These are phyloP conservation scores for Thraustotheca clavata DNA, from an alignment of 352 stramenopile species.

Conservation along the genomic window DNA sequence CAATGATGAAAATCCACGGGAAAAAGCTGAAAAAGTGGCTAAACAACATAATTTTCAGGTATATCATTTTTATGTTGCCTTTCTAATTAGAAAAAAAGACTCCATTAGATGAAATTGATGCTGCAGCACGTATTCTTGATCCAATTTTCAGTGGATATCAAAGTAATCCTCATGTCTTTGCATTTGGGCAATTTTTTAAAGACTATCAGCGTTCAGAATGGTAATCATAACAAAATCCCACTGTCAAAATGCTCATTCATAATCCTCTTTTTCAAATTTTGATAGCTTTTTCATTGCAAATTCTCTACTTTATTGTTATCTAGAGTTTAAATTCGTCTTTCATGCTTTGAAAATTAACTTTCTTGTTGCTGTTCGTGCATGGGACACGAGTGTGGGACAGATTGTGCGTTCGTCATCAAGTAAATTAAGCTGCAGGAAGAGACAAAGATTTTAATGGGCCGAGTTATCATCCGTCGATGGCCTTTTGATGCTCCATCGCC, in stretches of 20 bases:
- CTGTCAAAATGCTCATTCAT: not conserved
- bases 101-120: conserved; percentile 93
- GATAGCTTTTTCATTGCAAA: not conserved
- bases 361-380: too few species aligned
- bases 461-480: not conserved
- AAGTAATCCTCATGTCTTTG: conserved; percentile 31
- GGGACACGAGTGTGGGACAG: not conserved
- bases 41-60: conserved; percentile 89
- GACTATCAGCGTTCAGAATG: conserved; percentile 69
- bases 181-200: conserved; percentile 68
- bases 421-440: not conserved
- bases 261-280: conserved; percentile 14
- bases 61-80: not conserved
- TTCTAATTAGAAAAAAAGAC: conserved; percentile 46
- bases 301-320: too few species aligned
- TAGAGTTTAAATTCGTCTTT: too few species aligned
- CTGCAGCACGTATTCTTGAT: conserved; percentile 89
- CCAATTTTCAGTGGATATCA: conserved; percentile 83
- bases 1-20: conserved; percentile 94
- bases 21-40: conserved; percentile 84
- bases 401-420: not conserved
- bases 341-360: too few species aligned
- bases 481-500: not conserved
- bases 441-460: not conserved
- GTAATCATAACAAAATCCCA: conserved; percentile 25